These are phyloP conservation scores for Exserohilum turcica DNA, from an alignment of 2,329 filamentous ascomycete species.

Conservation along the genomic window DNA sequence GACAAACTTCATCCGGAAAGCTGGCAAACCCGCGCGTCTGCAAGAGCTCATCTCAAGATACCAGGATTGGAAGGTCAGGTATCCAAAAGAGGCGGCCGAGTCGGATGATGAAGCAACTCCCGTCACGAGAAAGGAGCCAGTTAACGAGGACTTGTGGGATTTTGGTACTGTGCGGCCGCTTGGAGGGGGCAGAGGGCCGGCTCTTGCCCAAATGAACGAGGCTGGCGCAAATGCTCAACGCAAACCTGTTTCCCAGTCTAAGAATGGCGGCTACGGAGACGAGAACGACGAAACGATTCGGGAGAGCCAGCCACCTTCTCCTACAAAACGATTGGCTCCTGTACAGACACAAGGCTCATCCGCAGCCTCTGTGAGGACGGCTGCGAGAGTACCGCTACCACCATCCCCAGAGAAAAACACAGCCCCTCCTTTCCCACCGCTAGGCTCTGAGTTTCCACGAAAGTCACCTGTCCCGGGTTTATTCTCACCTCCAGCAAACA, in stretches of 20 bases:
- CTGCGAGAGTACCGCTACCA: constrained; percentile 53
- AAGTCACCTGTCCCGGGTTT: constrained; percentile 41
- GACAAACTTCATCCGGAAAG: constrained; percentile 86
- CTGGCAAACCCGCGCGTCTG: constrained; percentile 94
- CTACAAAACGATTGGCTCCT: constrained; percentile 47
- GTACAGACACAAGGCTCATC: constrained; percentile 45
- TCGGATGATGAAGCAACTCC: constrained; percentile 45
- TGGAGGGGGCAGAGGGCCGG: constrained; percentile 57
- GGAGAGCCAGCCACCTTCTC: constrained; percentile 49
- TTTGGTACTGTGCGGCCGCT: constrained; percentile 92
- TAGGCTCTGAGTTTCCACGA: constrained; percentile 33
- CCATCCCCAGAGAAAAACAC: constrained; percentile 51
- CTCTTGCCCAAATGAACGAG: constrained; percentile 75
- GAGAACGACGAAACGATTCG: constrained; percentile 48
- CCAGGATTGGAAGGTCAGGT: constrained; percentile 81
- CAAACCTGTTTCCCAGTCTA: constrained; percentile 40
- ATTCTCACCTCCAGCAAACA: constrained; percentile 39
- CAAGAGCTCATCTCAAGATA: constrained; percentile 94
- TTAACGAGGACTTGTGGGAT: constrained; percentile 93
- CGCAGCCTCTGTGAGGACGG: constrained; percentile 47
- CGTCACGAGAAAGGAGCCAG: constrained; percentile 50
- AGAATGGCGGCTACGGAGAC: constrained; percentile 32
- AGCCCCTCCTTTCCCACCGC: constrained; percentile 39
- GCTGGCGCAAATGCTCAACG: constrained; percentile 72
- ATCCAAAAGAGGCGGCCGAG: constrained; percentile 70